Conservation (phyloP, 2,329 filamentous ascomycete genomes). For the Juglanconis juglandina region DNA sequence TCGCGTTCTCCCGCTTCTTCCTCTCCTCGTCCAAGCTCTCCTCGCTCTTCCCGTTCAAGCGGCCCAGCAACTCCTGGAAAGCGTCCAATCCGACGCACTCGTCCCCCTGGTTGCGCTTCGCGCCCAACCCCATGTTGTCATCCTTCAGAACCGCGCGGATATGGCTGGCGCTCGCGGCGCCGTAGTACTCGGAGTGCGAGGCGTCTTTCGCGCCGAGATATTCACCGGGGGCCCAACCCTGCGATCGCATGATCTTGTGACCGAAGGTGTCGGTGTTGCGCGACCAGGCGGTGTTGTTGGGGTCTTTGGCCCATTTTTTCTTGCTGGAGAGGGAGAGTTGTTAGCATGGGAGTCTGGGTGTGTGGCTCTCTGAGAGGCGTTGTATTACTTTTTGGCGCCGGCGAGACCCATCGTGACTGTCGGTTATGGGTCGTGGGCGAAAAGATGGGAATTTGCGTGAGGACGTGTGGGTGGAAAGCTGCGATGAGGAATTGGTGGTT, state of each 20-base stretch:
- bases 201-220: conserved; percentile 77
- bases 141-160: conserved; percentile 85
- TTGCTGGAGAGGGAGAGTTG: conserved; percentile 25
- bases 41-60: conserved; percentile 84
- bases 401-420: conserved; percentile 61
- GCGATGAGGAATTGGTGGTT: not conserved
- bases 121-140: conserved; percentile 85
- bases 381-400: conserved; percentile 60
- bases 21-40: conserved; percentile 68
- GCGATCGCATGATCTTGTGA: conserved; percentile 80
- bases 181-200: conserved; percentile 71
- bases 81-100: conserved; percentile 82
- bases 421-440: not conserved
- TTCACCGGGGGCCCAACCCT: conserved; percentile 87
- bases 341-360: not conserved
- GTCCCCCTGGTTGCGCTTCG: conserved; percentile 69
- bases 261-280: conserved; percentile 79
- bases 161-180: conserved; percentile 76
- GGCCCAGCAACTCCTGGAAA: conserved; percentile 80
- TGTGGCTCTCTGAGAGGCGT: too few relatives aligned
- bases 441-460: not conserved
- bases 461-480: not conserved
- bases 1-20: conserved; percentile 63
- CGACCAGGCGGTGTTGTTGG: conserved; percentile 93
- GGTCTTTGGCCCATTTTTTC: conserved; percentile 80